Conservation (phyloP, 768 basidiomycete species). For the Crepidotus variabilis region DNA sequence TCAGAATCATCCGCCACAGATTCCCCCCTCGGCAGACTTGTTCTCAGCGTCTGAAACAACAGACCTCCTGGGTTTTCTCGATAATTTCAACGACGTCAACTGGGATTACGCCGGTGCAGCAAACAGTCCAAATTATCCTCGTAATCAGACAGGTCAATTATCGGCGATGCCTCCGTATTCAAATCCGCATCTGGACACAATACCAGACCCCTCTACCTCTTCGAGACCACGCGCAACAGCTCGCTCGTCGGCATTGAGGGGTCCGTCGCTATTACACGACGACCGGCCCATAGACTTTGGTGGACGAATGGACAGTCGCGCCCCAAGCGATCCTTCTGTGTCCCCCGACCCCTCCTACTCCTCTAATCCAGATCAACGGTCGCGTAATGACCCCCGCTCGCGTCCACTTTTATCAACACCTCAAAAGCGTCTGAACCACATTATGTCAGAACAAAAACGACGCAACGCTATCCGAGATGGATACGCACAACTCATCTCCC, state of each 20-base stretch:
- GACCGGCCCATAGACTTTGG: slow-evolving; percentile 18
- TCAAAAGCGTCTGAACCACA: slow-evolving; percentile 88
- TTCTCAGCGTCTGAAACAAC: slow-evolving; percentile 77
- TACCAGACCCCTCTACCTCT: slow-evolving; percentile 38
- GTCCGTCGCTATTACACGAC: slow-evolving; percentile 17
- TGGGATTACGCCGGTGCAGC: slow-evolving; percentile 48
- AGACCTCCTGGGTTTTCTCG: slow-evolving; percentile 77
- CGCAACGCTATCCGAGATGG: slow-evolving; percentile 90
- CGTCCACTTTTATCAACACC: slow-evolving; percentile 77
- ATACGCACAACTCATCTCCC: slow-evolving; percentile 78
- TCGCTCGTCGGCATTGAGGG: slow-evolving; percentile 23
- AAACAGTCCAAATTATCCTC: slow-evolving; percentile 13
- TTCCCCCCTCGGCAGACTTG: slow-evolving; percentile 72
- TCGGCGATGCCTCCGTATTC: slow-evolving; percentile 36
- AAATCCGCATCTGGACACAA: slow-evolving; percentile 43
- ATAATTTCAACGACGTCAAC: slow-evolving; percentile 61
- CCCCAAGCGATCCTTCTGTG: slow-evolving; percentile 25
- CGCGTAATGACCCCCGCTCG: slow-evolving; percentile 24
- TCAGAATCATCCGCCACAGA: slow-evolving; percentile 49
- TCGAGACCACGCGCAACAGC: slow-evolving; percentile 26
- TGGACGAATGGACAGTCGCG: slow-evolving; percentile 17
- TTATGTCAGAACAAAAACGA: slow-evolving; percentile 92
- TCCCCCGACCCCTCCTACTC: slow-evolving; percentile 22
- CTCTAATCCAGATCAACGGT: slow-evolving; percentile 12
- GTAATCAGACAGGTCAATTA: slow-evolving; percentile 27